Evolutionary conservation across 768 basidiomycete species (phyloP).

Genomic region (Leucocoprinus sp.): DNA sequence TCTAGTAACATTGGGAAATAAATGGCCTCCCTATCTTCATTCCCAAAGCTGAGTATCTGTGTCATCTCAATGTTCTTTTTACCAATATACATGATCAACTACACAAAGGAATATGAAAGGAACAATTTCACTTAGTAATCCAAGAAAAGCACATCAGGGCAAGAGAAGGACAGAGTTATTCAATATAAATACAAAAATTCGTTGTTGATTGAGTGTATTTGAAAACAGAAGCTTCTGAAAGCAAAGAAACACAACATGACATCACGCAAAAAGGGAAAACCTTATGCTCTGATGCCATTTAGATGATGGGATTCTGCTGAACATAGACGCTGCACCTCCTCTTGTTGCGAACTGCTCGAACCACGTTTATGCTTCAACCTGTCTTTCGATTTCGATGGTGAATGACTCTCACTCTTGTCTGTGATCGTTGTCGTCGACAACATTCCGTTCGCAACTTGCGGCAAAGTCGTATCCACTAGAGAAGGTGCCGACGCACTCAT

Average conservation of each 20-base stretch:
- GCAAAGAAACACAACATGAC: not conserved
- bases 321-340: constrained; percentile 16
- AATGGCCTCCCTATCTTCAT: too few species aligned
- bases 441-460: not conserved
- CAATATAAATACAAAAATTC: too few species aligned
- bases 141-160: too few species aligned
- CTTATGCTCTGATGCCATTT: constrained; percentile 23
- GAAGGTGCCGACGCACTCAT: constrained; percentile 7
- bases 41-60: too few species aligned
- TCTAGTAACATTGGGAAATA: too few species aligned
- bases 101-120: too few species aligned
- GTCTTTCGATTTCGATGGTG: not conserved
- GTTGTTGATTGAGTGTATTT: too few species aligned
- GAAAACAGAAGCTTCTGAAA: not conserved
- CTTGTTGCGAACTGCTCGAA: not conserved
- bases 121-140: too few species aligned
- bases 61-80: too few species aligned
- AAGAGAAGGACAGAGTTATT: too few species aligned
- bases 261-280: not conserved
- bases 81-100: too few species aligned
- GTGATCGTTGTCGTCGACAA: not conserved
- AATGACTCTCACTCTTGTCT: not conserved
- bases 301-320: constrained; percentile 18
- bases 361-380: not conserved
- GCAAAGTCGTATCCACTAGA: not conserved